A percentile compares a stretch with the other conserved stretches of the same genome.
phyloP scores from a whole-genome alignment of 345 rosid species.

The Rhodamnia argentea region DNA sequence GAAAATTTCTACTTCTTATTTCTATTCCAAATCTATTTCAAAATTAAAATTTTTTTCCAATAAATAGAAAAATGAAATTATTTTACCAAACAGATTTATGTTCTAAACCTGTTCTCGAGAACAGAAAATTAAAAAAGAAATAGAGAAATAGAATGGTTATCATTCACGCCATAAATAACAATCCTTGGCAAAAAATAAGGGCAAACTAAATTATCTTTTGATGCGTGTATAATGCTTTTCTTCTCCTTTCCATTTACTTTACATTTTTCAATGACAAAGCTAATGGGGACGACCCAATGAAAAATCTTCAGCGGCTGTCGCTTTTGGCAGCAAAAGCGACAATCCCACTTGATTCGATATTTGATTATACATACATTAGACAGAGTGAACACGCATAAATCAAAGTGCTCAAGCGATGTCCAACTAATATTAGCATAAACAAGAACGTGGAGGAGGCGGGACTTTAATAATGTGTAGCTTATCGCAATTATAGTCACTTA shows the following conservation, averaged over 20 bases:
- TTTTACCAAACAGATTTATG: too few relatives aligned
- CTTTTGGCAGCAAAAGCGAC: background rate
- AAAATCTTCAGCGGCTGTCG: background rate
- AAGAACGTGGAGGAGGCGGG: background rate
- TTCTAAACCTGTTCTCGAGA: too few relatives aligned
- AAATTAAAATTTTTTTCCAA: too few relatives aligned
- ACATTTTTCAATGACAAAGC: background rate
- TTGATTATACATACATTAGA: background rate
- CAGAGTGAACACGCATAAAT: background rate
- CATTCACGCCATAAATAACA: background rate
- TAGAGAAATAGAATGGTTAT: too few relatives aligned
- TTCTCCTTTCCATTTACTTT: background rate
- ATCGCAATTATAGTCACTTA: too few relatives aligned
- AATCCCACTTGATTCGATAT: background rate
- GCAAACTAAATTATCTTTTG: background rate
- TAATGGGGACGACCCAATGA: background rate
- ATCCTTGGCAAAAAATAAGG: background rate
- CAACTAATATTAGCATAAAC: background rate
- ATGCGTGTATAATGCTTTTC: background rate
- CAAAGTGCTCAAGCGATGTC: background rate
- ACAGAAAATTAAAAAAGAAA: too few relatives aligned
- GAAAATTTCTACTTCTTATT: too few relatives aligned
- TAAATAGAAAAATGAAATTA: too few relatives aligned
- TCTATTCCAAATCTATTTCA: too few relatives aligned
- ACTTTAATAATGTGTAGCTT: too few relatives aligned